Evolutionary conservation across 2,329 filamentous ascomycete species (phyloP).

Genomic region (Penicillium psychrosexuale): DNA sequence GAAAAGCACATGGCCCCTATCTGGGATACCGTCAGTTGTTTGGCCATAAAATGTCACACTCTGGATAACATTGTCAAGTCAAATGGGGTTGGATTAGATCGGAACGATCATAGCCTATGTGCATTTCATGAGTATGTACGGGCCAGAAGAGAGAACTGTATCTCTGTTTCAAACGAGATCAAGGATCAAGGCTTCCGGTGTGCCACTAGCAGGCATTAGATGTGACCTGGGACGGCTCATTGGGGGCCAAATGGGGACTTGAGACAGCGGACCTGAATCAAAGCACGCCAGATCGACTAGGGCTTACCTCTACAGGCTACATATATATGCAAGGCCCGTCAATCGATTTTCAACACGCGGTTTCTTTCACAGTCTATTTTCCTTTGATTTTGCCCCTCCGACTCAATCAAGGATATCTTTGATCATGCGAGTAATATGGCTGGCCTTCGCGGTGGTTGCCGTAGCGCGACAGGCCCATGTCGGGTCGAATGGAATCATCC

Average conservation of each 20-base stretch:
- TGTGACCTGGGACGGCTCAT: background rate
- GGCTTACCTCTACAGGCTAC: background rate
- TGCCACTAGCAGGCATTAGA: background rate
- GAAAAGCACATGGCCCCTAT: constrained; percentile 18
- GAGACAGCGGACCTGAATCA: background rate
- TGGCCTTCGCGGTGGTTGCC: background rate
- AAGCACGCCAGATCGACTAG: background rate
- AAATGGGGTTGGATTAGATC: background rate
- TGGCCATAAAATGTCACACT: constrained; percentile 10
- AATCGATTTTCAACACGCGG: background rate
- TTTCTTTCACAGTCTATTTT: background rate
- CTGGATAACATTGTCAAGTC: background rate
- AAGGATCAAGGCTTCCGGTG: background rate
- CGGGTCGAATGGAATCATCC: constrained; percentile 17
- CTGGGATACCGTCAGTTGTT: constrained; percentile 8
- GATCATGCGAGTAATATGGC: background rate
- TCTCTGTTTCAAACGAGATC: background rate
- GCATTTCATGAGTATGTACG: background rate
- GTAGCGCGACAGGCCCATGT: background rate
- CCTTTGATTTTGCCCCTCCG: background rate
- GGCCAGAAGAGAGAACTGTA: no score
- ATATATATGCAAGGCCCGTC: background rate
- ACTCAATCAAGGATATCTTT: background rate
- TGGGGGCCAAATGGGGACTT: background rate
- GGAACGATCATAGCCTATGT: background rate